phyloP scores from a whole-genome alignment of 2,329 filamentous ascomycete species.

The Trichophyton rubrum region DNA sequence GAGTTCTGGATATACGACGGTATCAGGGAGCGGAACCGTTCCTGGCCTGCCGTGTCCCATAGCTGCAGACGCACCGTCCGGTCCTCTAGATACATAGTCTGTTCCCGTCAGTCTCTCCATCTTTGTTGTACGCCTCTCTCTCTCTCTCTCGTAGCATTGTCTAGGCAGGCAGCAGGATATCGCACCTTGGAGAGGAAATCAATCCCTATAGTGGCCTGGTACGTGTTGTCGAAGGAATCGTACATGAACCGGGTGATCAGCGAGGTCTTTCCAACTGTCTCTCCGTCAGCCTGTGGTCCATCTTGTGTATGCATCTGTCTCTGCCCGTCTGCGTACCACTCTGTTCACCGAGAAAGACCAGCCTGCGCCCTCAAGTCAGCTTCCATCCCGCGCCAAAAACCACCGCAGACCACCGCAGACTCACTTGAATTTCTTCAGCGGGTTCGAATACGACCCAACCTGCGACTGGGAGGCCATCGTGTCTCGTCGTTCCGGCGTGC shows the following conservation, averaged over 20 bases:
- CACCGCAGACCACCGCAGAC: constrained; percentile 12
- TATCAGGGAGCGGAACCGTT: constrained; percentile 91
- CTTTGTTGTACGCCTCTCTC: too few relatives aligned
- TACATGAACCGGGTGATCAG: constrained; percentile 99
- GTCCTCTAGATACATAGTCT: constrained; percentile 99
- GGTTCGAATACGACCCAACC: constrained; percentile 90
- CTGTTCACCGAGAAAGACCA: constrained; percentile 97
- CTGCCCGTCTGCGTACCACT: constrained; percentile 57
- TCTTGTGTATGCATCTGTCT: not conserved
- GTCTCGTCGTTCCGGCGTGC: constrained; percentile 24
- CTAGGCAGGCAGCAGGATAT: not conserved
- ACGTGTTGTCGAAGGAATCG: constrained; percentile 99
- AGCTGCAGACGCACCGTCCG: constrained; percentile 92
- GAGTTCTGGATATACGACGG: constrained; percentile 98
- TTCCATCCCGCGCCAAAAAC: not conserved
- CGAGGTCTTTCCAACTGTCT: constrained; percentile 88
- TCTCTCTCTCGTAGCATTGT: not conserved
- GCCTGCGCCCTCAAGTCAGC: constrained; percentile 38
- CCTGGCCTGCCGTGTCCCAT: constrained; percentile 97
- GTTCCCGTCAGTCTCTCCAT: constrained; percentile 2
- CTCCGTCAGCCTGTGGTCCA: constrained; percentile 13
- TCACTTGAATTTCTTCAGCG: constrained; percentile 99
- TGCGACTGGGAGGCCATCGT: constrained; percentile 61
- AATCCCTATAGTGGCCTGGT: constrained; percentile 98
- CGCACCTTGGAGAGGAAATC: constrained; percentile 94